Conservation (phyloP, 768 basidiomycete species). For the Ramaria rubella region DNA sequence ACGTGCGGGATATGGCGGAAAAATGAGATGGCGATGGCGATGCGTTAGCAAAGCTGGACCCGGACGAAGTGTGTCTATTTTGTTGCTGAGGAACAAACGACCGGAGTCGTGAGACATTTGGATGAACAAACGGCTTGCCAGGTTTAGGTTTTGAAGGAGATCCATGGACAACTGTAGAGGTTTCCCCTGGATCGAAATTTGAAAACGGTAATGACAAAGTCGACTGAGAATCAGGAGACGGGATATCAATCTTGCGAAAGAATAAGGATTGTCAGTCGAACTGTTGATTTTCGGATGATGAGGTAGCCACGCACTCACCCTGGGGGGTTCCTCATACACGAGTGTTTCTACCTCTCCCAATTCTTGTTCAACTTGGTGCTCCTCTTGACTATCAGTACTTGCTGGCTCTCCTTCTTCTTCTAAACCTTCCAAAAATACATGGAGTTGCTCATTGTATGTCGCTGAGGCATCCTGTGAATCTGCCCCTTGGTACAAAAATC, state of each 20-base stretch:
- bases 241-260: constrained; percentile 32
- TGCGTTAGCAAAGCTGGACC: constrained; percentile 37
- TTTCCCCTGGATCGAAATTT: constrained; percentile 22
- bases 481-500: constrained; percentile 15
- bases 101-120: constrained; percentile 73
- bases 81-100: constrained; percentile 51
- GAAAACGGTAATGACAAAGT: constrained; percentile 28
- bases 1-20: constrained; percentile 62
- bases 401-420: neutral
- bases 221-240: constrained; percentile 21
- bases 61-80: constrained; percentile 30
- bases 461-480: neutral
- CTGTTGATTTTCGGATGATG: constrained; percentile 24
- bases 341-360: constrained; percentile 9
- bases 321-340: constrained; percentile 4
- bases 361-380: constrained; percentile 8
- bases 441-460: constrained; percentile 5
- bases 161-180: constrained; percentile 35
- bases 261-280: constrained; percentile 30
- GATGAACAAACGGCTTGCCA: constrained; percentile 41
- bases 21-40: constrained; percentile 60
- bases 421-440: neutral
- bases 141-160: constrained; percentile 24
- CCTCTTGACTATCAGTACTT: constrained; percentile 1
- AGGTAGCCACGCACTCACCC: constrained; percentile 1